phyloP scores from a whole-genome alignment of 2,329 filamentous ascomycete genomes.

The Diaporthe ilicicola region DNA sequence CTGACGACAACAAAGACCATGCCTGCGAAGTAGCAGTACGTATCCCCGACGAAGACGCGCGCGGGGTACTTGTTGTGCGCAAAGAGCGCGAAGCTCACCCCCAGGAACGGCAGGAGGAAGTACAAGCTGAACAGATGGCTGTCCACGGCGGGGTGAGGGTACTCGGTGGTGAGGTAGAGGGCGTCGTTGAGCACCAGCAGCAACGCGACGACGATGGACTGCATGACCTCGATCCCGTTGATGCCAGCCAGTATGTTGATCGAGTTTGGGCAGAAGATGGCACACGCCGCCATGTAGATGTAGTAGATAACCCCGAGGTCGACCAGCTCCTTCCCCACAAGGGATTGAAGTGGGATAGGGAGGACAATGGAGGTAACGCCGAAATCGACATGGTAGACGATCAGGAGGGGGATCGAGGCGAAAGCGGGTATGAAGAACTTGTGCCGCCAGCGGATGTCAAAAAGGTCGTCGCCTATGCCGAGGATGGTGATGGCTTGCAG shows the following conservation, averaged over 20 bases:
- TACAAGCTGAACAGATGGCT: conserved; percentile 97
- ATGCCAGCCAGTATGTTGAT: conserved; percentile 99
- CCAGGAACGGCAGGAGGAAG: conserved; percentile 91
- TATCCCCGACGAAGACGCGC: conserved; percentile 95
- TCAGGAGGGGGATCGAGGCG: conserved; percentile 89
- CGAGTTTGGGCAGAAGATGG: conserved; percentile 97
- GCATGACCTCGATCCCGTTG: conserved; percentile 95
- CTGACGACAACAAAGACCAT: conserved; percentile 99
- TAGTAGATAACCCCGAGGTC: conserved; percentile 89
- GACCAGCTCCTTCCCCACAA: conserved; percentile 79
- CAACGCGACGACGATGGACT: conserved; percentile 88
- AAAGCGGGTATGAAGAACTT: conserved; percentile 98
- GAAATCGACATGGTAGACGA: conserved; percentile 98
- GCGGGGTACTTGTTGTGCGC: conserved; percentile 97
- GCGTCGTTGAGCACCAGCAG: conserved; percentile 87
- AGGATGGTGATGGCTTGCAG: conserved; percentile 91
- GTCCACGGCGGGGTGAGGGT: conserved; percentile 93
- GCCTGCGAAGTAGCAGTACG: conserved; percentile 98
- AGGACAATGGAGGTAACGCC: conserved; percentile 96
- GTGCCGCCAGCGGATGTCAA: conserved; percentile 98
- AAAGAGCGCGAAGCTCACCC: conserved; percentile 86
- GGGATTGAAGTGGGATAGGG: conserved; percentile 83
- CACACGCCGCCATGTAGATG: conserved; percentile 93
- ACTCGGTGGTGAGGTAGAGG: conserved; percentile 84
- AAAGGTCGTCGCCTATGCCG: conserved; percentile 93